Conservation (phyloP, 257 asterid genomes). For the Nicotiana attenuata region DNA sequence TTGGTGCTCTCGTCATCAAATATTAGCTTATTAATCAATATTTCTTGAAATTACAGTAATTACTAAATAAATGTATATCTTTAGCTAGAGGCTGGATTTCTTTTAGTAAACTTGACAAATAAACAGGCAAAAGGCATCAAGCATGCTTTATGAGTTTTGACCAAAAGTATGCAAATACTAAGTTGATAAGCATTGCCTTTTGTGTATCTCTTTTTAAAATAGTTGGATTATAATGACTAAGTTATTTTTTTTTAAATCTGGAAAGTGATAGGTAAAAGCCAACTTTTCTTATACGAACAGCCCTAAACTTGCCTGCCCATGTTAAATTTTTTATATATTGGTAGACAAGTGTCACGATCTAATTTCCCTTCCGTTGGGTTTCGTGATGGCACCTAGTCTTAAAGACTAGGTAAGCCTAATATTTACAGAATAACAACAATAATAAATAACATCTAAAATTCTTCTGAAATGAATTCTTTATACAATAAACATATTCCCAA, state of each 20-base stretch:
- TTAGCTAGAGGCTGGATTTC: neutral
- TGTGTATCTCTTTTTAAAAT: neutral
- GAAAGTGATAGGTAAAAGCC: neutral
- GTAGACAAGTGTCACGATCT: no score
- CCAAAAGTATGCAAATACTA: neutral
- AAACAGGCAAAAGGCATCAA: neutral
- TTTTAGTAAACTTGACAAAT: neutral
- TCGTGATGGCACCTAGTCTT: no score
- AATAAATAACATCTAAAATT: no score
- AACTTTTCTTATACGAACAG: neutral
- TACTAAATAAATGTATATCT: neutral
- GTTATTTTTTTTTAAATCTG: neutral
- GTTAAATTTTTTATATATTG: neutral
- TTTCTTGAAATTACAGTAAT: neutral
- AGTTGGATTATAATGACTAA: neutral
- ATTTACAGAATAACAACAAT: no score
- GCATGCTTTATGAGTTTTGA: neutral
- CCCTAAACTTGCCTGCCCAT: neutral
- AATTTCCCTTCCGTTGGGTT: no score
- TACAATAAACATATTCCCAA: no score
- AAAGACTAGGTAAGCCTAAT: no score
- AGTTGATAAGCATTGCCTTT: neutral
- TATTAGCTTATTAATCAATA: neutral
- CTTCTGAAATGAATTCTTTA: no score
- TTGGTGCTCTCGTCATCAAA: neutral